These are phyloP conservation scores for Closterium sp. DNA, from an alignment of 139 green algal genomes.

Conservation along the genomic window DNA sequence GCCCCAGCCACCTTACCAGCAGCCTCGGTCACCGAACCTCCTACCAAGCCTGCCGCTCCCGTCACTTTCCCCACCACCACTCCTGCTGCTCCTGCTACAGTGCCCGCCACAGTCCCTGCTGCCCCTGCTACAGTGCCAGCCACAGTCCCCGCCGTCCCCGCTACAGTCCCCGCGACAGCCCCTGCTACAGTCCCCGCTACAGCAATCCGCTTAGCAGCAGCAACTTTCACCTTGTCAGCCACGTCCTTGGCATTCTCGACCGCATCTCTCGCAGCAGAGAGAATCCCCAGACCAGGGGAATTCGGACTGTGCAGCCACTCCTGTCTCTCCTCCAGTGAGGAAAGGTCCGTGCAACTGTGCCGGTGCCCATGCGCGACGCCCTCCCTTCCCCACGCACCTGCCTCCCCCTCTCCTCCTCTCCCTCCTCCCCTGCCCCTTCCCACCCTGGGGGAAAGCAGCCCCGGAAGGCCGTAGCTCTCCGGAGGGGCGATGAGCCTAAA, in stretches of 20 bases:
- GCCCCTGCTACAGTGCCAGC: too few relatives aligned
- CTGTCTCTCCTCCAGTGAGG: too few relatives aligned
- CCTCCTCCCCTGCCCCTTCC: background rate
- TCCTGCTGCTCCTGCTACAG: background rate
- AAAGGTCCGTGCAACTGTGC: background rate
- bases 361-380: background rate
- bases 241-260: background rate
- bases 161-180: too few relatives aligned
- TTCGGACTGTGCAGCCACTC: too few relatives aligned
- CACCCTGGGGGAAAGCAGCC: background rate
- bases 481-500: background rate
- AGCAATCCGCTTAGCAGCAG: background rate
- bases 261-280: background rate
- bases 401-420: background rate
- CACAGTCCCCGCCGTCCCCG: too few relatives aligned
- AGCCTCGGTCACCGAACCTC: background rate
- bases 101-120: too few relatives aligned
- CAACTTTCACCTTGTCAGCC: background rate
- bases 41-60: background rate
- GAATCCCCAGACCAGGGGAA: background rate
- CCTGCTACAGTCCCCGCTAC: background rate
- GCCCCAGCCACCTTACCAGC: background rate
- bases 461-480: background rate
- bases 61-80: background rate
- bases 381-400: background rate